Conservation (phyloP, 768 basidiomycete species). For the Dacryopinax primogenitus region DNA sequence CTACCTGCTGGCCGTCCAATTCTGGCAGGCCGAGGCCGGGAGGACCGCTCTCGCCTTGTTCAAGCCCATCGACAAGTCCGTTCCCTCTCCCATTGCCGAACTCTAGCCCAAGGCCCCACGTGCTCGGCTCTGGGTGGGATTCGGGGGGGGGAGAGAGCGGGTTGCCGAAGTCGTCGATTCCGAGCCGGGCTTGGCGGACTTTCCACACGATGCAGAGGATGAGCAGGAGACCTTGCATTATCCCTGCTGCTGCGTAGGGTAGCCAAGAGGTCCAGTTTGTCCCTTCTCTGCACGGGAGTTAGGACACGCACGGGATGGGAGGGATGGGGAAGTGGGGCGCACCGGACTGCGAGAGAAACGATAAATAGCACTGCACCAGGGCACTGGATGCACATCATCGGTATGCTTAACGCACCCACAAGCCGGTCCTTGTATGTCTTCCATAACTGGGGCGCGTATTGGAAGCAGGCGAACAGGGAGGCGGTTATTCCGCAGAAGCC, state of each 20-base stretch:
- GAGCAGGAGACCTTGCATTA: constrained; percentile 72
- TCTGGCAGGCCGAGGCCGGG: not conserved
- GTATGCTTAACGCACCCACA: constrained; percentile 85
- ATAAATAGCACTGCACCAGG: constrained; percentile 86
- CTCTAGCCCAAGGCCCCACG: no score
- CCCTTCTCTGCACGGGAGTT: constrained; percentile 40
- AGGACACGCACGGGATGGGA: not conserved
- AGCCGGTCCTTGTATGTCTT: constrained; percentile 66
- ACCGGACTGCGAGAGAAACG: constrained; percentile 60
- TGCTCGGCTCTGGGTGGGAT: not conserved
- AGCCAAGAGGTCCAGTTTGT: constrained; percentile 85
- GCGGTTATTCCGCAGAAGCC: constrained; percentile 77
- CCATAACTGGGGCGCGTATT: constrained; percentile 78
- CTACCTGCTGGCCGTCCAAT: not conserved
- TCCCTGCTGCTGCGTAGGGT: constrained; percentile 64
- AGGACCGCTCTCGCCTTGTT: not conserved
- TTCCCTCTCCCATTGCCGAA: no score
- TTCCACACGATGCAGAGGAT: constrained; percentile 81
- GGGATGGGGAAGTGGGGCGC: constrained; percentile 13
- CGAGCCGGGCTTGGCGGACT: constrained; percentile 54
- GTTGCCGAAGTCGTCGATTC: constrained; percentile 82
- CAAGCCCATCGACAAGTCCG: no score
- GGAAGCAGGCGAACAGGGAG: constrained; percentile 61
- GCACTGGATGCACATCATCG: constrained; percentile 91
- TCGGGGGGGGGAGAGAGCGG: no score